These are phyloP conservation scores for Heterococcus sp. DNA, from an alignment of 108 stramenopile species.

Conservation along the genomic window DNA sequence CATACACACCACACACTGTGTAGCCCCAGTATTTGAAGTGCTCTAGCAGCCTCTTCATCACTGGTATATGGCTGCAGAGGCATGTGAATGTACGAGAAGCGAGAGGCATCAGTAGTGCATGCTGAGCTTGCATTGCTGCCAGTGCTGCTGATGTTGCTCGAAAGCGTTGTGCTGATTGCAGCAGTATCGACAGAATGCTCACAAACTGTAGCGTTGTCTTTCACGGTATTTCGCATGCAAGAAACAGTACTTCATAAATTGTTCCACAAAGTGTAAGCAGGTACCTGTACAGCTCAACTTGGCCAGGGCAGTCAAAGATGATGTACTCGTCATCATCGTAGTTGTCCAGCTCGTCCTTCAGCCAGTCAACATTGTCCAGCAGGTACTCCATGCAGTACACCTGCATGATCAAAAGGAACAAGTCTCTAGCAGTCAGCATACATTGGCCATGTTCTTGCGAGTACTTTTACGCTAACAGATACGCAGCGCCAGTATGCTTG, in stretches of 20 bases:
- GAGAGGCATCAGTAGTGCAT: background rate
- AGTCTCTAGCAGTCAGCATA: no score
- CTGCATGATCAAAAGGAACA: background rate
- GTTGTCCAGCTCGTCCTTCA: slow-evolving; percentile 62
- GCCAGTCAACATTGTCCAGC: slow-evolving; percentile 90
- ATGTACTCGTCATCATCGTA: slow-evolving; percentile 94
- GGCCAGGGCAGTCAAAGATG: slow-evolving; percentile 97
- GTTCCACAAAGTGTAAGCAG: no score
- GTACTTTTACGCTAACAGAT: no score
- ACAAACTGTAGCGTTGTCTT: no score
- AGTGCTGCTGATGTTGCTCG: no score
- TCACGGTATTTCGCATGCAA: no score
- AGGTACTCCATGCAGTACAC: slow-evolving; percentile 98
- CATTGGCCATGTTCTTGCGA: no score
- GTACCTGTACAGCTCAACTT: slow-evolving; percentile 60
- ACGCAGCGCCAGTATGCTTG: no score
- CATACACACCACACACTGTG: slow-evolving; percentile 80
- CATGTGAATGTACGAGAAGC: background rate
- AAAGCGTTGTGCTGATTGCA: no score
- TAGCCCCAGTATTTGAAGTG: slow-evolving; percentile 71
- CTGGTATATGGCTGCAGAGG: slow-evolving; percentile 78
- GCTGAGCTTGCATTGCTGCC: no score
- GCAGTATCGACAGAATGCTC: no score
- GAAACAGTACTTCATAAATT: no score
- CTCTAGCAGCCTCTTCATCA: slow-evolving; percentile 76